Evolutionary conservation across 2,329 filamentous ascomycete species (phyloP), one percentile per base, ranked within the genome.

Genomic region (Ceratocystis huliohia): DNA sequence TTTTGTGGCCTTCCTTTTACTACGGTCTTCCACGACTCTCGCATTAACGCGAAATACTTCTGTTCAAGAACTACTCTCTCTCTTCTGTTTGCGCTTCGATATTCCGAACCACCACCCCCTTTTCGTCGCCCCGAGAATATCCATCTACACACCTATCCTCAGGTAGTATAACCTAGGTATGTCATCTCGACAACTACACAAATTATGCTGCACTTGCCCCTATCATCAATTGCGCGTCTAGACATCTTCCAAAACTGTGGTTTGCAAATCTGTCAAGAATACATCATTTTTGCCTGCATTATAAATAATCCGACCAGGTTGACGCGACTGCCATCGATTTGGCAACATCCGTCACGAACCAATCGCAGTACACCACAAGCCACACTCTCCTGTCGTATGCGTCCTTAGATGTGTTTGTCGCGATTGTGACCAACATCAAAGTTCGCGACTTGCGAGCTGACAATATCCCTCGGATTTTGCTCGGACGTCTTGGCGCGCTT

Each of bases 151-250:
- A 59, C 22, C n/a, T 33, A 37, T 63, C 44, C 25, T 25, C 44
- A 63, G 61, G 22, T 33, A 63, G 10, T n/a, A 15, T 20, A 48
- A 33, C 28, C 44, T 30, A 63, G 61, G 61, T 63, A 59, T n/a
- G 53, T 59, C 44, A 45, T 20, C 10, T 33, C 30, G 15, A 41
- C 53, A 46, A 25, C 44, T 15, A 37, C 1, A 63, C 10, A 33
- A 44, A 10, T 25, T 20, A 30, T n/a, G 10, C 37, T 50, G n/a
- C 22, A 8, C 10, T 25, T 63, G 45, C 41, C 46, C 25, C 44
- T 50, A 33, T 20, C 28, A 46, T 46, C 64, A 59, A 65, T 22
- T 65, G 53, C 64, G 37, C 48, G 50, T 25, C 37, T 20, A 28
- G 50, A 65, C 10, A 17, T 59, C 4, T 20, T 59, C 5, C 4